Percentiles rank a stretch among this genome's conserved stretches.
Evolutionary conservation across 2,329 filamentous ascomycete species (phyloP).

Genomic region (Talaromyces marneffei): DNA sequence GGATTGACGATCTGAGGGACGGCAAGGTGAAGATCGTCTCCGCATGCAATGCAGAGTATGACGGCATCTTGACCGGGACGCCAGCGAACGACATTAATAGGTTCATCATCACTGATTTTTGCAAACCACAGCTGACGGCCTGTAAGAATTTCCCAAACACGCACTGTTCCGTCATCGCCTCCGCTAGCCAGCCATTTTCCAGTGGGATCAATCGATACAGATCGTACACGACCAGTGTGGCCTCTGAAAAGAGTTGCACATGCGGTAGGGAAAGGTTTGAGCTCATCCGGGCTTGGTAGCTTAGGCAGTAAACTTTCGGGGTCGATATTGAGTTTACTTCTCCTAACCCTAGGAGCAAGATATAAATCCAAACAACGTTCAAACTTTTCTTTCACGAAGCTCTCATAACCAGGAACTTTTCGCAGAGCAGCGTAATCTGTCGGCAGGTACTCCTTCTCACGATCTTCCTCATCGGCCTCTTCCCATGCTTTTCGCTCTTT

Average conservation of each 20-base stretch:
- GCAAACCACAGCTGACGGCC: slow-evolving; percentile 83
- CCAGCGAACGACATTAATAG: slow-evolving; percentile 85
- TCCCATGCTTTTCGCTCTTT: slow-evolving; percentile 84
- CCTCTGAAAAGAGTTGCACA: slow-evolving; percentile 82
- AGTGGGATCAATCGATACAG: slow-evolving; percentile 75
- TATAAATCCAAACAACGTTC: slow-evolving; percentile 94
- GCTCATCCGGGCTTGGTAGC: slow-evolving; percentile 83
- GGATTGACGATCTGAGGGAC: slow-evolving; percentile 68
- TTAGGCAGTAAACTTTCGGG: slow-evolving; percentile 88
- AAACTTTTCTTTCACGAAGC: slow-evolving; percentile 91
- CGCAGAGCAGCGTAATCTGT: slow-evolving; percentile 76
- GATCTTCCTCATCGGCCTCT: slow-evolving; percentile 77
- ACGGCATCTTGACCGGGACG: slow-evolving; percentile 74
- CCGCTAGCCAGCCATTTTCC: slow-evolving; percentile 84
- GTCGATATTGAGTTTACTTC: slow-evolving; percentile 95
- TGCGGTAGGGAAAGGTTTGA: slow-evolving; percentile 89
- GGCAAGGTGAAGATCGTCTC: slow-evolving; percentile 79
- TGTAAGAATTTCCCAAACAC: slow-evolving; percentile 82
- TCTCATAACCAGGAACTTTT: slow-evolving; percentile 85
- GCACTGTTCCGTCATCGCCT: slow-evolving; percentile 87
- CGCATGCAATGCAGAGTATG: slow-evolving; percentile 75
- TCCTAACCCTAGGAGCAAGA: slow-evolving; percentile 81
- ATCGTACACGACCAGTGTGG: slow-evolving; percentile 81
- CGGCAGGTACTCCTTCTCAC: slow-evolving; percentile 82
- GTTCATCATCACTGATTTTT: slow-evolving; percentile 67